These are phyloP conservation scores for Geotrichum australiense DNA, from an alignment of 1,139 yeast genomes.

Conservation along the genomic window DNA sequence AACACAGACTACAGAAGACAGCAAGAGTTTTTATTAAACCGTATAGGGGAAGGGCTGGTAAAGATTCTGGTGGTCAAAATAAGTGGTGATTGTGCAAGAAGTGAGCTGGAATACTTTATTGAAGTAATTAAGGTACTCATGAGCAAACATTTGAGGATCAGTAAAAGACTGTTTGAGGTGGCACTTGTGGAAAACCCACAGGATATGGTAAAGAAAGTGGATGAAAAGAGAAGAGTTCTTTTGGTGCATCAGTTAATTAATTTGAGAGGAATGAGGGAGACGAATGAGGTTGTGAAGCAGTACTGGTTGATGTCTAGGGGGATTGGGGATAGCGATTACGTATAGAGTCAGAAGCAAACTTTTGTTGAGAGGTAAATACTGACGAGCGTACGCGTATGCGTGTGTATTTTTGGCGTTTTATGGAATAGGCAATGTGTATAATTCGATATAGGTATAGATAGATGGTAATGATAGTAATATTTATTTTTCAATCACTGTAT, in stretches of 20 bases:
- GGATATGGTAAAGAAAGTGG: slow-evolving; percentile 25
- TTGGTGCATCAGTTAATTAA: slow-evolving; percentile 51
- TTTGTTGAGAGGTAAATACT: background rate
- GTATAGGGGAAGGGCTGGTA: slow-evolving; percentile 26
- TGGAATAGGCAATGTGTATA: background rate
- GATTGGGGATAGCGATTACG: slow-evolving; percentile 26
- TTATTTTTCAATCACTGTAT: too few relatives aligned
- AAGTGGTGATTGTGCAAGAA: slow-evolving; percentile 46
- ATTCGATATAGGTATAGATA: background rate
- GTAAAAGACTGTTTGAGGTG: slow-evolving; percentile 43
- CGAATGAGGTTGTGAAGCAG: slow-evolving; percentile 49
- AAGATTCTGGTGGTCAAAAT: slow-evolving; percentile 26
- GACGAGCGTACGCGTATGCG: background rate
- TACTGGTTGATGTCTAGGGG: slow-evolving; percentile 53
- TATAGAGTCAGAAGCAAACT: too few relatives aligned
- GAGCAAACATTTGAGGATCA: slow-evolving; percentile 43
- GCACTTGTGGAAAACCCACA: slow-evolving; percentile 33
- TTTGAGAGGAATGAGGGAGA: slow-evolving; percentile 59
- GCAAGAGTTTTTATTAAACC: slow-evolving; percentile 12
- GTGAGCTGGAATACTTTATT: slow-evolving; percentile 52
- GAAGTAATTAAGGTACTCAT: slow-evolving; percentile 50
- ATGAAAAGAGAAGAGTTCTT: slow-evolving; percentile 26
- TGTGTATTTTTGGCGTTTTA: background rate
- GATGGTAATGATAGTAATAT: background rate
- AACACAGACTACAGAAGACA: slow-evolving; percentile 21